Percentiles rank a stretch among this genome's conserved stretches.
phyloP scores from a whole-genome alignment of 75 land plant genomes.

The Cupressus sempervirens region DNA sequence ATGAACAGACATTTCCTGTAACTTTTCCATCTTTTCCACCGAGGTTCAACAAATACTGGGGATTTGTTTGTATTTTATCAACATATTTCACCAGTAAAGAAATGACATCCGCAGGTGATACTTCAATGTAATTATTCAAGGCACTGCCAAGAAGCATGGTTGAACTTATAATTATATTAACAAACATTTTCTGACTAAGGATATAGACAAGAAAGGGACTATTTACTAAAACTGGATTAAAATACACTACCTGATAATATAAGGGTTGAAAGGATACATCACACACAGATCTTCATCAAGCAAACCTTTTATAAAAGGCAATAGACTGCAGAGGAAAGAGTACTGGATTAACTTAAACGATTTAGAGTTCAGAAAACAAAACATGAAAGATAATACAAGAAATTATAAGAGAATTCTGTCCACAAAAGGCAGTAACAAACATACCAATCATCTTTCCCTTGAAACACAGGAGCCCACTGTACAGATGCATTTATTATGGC shows the following conservation, averaged over 20 bases:
- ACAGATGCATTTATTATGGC: not conserved
- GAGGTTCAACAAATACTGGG: not conserved
- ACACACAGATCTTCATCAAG: not conserved
- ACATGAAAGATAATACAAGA: not conserved
- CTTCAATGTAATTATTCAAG: constrained; percentile 35
- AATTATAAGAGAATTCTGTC: constrained; percentile 1
- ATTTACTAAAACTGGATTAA: not conserved
- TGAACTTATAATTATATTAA: constrained; percentile 12
- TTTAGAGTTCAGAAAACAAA: not conserved
- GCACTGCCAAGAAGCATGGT: constrained; percentile 43
- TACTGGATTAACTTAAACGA: not conserved
- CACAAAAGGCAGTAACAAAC: not conserved
- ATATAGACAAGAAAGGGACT: not conserved
- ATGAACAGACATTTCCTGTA: constrained; percentile 18
- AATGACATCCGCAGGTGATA: constrained; percentile 42
- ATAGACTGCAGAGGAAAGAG: not conserved
- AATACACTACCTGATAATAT: constrained; percentile 1
- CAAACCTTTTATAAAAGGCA: not conserved
- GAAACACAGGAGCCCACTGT: constrained; percentile 1
- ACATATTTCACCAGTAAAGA: constrained; percentile 43
- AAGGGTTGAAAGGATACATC: constrained; percentile 4
- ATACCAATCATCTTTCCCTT: not conserved
- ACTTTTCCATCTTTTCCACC: constrained; percentile 8
- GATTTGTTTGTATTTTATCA: constrained; percentile 34
- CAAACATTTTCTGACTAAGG: not conserved